phyloP scores from a whole-genome alignment of 805 yeast genomes.

The Metschnikowia bowlesiae region DNA sequence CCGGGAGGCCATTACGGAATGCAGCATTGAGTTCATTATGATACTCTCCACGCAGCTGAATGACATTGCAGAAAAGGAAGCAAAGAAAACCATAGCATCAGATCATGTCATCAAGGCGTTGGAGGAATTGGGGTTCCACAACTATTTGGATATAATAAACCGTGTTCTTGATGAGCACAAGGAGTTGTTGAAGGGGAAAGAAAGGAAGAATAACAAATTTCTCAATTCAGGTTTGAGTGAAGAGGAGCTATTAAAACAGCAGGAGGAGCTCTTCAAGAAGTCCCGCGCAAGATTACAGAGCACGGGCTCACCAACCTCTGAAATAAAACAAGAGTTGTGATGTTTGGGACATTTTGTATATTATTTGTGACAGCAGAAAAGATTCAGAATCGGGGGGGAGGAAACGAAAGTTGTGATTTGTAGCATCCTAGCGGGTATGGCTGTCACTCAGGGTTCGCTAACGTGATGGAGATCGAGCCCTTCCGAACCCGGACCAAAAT shows the following conservation, averaged over 20 bases:
- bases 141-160: slow-evolving; percentile 77
- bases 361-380: slow-evolving; percentile 9
- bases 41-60: slow-evolving; percentile 88
- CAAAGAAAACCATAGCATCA: slow-evolving; percentile 93
- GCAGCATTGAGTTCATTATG: slow-evolving; percentile 95
- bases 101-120: slow-evolving; percentile 93
- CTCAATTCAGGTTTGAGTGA: slow-evolving; percentile 89
- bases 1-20: slow-evolving; percentile 90
- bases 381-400: background rate
- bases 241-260: slow-evolving; percentile 87
- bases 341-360: slow-evolving; percentile 9
- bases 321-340: slow-evolving; percentile 13
- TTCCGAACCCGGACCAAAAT: background rate
- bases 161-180: slow-evolving; percentile 81
- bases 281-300: slow-evolving; percentile 61
- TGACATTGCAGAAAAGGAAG: slow-evolving; percentile 93
- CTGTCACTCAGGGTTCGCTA: background rate
- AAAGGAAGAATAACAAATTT: slow-evolving; percentile 85
- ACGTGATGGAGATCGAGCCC: background rate
- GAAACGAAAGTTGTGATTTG: background rate
- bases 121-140: slow-evolving; percentile 79
- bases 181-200: slow-evolving; percentile 82
- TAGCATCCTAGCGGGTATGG: background rate
- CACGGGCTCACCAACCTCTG: slow-evolving; percentile 16
- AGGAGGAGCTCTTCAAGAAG: slow-evolving; percentile 84